Evolutionary conservation across 805 yeast species (phyloP), one percentile per base, ranked within the genome.

Genomic region (Cyberlindnera maritima): DNA sequence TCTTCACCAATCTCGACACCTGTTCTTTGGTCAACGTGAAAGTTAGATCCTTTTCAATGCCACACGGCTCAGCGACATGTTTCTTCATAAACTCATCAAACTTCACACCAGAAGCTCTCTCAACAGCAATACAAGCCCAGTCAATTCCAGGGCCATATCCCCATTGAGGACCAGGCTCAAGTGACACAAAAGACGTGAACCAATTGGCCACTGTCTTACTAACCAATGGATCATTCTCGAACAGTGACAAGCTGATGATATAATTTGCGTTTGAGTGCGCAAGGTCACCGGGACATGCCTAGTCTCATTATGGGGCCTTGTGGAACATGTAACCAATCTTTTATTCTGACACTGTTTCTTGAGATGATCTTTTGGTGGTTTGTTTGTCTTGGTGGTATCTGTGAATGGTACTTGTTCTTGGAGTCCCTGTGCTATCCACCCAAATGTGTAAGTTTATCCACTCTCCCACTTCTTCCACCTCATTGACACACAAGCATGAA

Each of bases 181-280:
- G 64, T 6, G n/a, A n/a, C n/a, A n/a, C n/a, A n/a, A n/a, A n/a
- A n/a, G n/a, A n/a, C n/a, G n/a, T n/a, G n/a, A n/a, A n/a, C n/a
- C n/a, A n/a, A n/a, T n/a, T n/a, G n/a, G n/a, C n/a, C n/a, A n/a
- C n/a, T n/a, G n/a, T n/a, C n/a, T n/a, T n/a, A n/a, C n/a, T n/a
- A n/a, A n/a, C 31, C 15, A 14, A 17, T n/a, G 6, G 21, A 13
- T 3, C 31, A 14, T 28, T 28, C 13, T 14, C 31, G 13, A 28
- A 11, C 31, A 28, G 31, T 11, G 31, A 28, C 31, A 28, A 20
- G 18, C 33, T 72, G 80, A 75, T 74, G 80, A 71, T 67, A 68
- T 75, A 76, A 76, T 75, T 75, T 75, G 80, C 80, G 80, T 68
- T 75, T 69, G 70, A 76, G 61, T 57, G 63, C 53, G 15, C 48